Percentiles rank a stretch among this genome's conserved stretches.
Conservation (phyloP, 768 basidiomycete species). For the Termitomyces sp. region DNA sequence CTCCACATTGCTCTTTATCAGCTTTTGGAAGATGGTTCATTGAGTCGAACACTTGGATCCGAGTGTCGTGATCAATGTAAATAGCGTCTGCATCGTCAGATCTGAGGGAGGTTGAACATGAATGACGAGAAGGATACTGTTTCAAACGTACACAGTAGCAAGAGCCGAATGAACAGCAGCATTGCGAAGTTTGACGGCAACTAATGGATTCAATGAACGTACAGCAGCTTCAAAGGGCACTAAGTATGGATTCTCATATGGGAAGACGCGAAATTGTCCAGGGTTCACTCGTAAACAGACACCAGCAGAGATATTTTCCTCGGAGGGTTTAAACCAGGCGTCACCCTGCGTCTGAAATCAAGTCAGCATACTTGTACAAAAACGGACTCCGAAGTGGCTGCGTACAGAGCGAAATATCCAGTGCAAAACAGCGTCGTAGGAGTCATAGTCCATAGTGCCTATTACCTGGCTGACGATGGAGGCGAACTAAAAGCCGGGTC, state of each 20-base stretch:
- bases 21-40: slow-evolving; percentile 64
- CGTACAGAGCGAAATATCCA: slow-evolving; percentile 72
- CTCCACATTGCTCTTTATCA: slow-evolving; percentile 89
- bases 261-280: slow-evolving; percentile 74
- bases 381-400: slow-evolving; percentile 2
- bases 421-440: slow-evolving; percentile 74
- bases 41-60: slow-evolving; percentile 80
- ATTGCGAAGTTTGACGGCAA: slow-evolving; percentile 76
- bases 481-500: slow-evolving; percentile 21
- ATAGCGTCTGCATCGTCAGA: slow-evolving; percentile 54
- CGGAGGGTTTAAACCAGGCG: slow-evolving; percentile 82
- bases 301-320: slow-evolving; percentile 75
- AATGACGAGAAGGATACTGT: neutral
- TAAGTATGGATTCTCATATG: slow-evolving; percentile 78
- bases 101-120: slow-evolving; percentile 25
- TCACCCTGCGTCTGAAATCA: slow-evolving; percentile 63
- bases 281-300: slow-evolving; percentile 69
- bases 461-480: slow-evolving; percentile 28
- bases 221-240: slow-evolving; percentile 81
- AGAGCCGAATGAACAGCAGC: slow-evolving; percentile 80
- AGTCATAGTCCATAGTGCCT: slow-evolving; percentile 66
- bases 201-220: slow-evolving; percentile 70
- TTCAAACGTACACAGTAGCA: slow-evolving; percentile 48
- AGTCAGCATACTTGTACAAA: slow-evolving; percentile 8
- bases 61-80: slow-evolving; percentile 73